Evolutionary conservation across 1,284 basidiomycete species (phyloP).

Genomic region (Boletus calvinii): DNA sequence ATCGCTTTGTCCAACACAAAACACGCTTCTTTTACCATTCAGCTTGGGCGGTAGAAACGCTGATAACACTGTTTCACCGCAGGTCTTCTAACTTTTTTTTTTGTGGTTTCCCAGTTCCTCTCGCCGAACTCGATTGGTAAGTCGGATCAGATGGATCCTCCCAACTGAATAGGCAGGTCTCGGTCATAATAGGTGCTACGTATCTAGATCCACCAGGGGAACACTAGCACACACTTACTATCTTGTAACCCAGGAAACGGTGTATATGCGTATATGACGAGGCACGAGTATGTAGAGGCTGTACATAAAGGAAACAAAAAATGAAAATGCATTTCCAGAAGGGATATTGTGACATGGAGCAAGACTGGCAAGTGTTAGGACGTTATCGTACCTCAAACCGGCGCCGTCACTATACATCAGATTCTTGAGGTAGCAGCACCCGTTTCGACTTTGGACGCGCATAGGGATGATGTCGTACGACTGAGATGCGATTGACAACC

Average conservation of each 20-base stretch:
- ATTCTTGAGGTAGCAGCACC: constrained; percentile 22
- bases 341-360: not conserved
- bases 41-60: not conserved
- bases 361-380: not conserved
- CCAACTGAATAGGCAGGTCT: not conserved
- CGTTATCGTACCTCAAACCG: not conserved
- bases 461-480: constrained; percentile 22
- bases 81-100: not conserved
- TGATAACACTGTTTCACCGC: not conserved
- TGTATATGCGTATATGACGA: not conserved
- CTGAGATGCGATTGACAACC: not conserved
- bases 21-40: not conserved
- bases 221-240: not conserved
- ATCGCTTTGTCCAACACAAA: not conserved
- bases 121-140: not conserved
- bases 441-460: constrained; percentile 14
- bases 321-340: not conserved
- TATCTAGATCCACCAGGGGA: constrained; percentile 4
- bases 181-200: not conserved
- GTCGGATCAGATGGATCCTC: not conserved
- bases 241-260: not conserved
- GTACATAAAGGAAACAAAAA: not conserved
- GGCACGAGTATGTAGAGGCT: not conserved
- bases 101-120: not conserved
- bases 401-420: not conserved